A percentile compares a stretch with the other conserved stretches of the same genome.
Evolutionary conservation across 805 yeast genomes (phyloP).

Genomic region (Yamadazyma tumulicola): DNA sequence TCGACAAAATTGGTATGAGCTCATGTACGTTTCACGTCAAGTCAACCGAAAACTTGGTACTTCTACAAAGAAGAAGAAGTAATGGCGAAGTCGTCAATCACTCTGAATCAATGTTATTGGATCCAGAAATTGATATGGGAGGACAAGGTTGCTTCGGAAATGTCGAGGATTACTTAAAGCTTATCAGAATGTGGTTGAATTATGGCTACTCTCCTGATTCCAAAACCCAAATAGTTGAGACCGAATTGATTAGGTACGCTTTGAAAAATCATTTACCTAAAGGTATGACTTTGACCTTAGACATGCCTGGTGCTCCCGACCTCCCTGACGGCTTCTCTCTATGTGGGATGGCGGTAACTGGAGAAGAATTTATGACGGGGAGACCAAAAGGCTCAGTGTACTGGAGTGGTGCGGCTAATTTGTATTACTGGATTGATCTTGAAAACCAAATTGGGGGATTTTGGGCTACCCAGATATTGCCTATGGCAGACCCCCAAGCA

Average conservation of each 20-base stretch:
- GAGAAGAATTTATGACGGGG: constrained; percentile 26
- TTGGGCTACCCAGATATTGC: constrained; percentile 38
- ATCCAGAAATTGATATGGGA: constrained; percentile 34
- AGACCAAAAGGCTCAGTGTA: constrained; percentile 32
- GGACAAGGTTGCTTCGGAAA: constrained; percentile 42
- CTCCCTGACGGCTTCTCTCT: constrained; percentile 31
- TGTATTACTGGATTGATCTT: constrained; percentile 39
- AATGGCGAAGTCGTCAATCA: constrained; percentile 10
- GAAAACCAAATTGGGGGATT: constrained; percentile 36
- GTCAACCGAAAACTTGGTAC: constrained; percentile 12
- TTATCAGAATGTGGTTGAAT: constrained; percentile 38
- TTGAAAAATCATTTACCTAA: constrained; percentile 30
- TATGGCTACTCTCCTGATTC: constrained; percentile 38
- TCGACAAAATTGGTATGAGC: constrained; percentile 33
- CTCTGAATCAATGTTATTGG: constrained; percentile 13
- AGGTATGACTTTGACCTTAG: constrained; percentile 18
- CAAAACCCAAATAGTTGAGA: constrained; percentile 22
- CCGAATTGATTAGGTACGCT: constrained; percentile 30
- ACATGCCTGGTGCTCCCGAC: constrained; percentile 12
- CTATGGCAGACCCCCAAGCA: constrained; percentile 25
- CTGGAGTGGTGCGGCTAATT: constrained; percentile 41
- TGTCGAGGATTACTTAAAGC: constrained; percentile 35
- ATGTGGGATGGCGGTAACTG: constrained; percentile 30
- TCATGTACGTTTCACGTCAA: constrained; percentile 23
- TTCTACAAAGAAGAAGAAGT: constrained; percentile 16